Evolutionary conservation across 2,329 filamentous ascomycete genomes (phyloP), one percentile per base, ranked within the genome.

Genomic region (Cladosporium sp.): DNA sequence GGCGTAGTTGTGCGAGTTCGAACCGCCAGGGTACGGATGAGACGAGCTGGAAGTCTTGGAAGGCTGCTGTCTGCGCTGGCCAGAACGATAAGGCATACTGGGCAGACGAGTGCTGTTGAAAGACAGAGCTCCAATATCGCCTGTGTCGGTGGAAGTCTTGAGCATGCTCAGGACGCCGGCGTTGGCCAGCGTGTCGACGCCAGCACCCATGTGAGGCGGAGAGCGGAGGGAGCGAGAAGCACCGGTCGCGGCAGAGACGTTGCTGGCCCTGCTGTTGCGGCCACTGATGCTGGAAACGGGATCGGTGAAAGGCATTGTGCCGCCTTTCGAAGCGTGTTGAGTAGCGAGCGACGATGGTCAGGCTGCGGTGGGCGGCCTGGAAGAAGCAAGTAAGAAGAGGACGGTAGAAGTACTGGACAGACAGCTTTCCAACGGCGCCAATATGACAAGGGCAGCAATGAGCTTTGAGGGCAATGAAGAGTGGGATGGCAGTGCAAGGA

Each of bases 81-180:
- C 63, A 50, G 65, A 53, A 38, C 60, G 45, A 49, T 67, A 66
- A 30, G 68, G 66, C 46, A 68, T 59, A 42, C 62, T 63, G 20
- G 69, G 66, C 47, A 73, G 58, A 25, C 68, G 63, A 39, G 65
- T 62, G 32, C 62, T 60, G 54, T 68, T 62, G 59, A 68, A 67
- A 5, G 64, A 65, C 15, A 74, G 60, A 22, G 66, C 60, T 9
- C 66, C 70, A 41, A 76, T 62, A 53, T 74, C 69, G 43, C 73
- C 72, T 42, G 73, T 68, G 57, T 76, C 74, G 1, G 72, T 76
- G 7, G 69, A 70, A 9, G 72, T 76, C 51, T 71, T 70, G 49
- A 76, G 70, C 74, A 77, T 77, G 54, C 70, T 73, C 62, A 72
- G 64, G 53, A 76, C 68, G 35, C 69, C 72, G 20, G 69, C 69